These are phyloP conservation scores for Lachancea waltii DNA, from an alignment of 805 yeast genomes.

Conservation along the genomic window DNA sequence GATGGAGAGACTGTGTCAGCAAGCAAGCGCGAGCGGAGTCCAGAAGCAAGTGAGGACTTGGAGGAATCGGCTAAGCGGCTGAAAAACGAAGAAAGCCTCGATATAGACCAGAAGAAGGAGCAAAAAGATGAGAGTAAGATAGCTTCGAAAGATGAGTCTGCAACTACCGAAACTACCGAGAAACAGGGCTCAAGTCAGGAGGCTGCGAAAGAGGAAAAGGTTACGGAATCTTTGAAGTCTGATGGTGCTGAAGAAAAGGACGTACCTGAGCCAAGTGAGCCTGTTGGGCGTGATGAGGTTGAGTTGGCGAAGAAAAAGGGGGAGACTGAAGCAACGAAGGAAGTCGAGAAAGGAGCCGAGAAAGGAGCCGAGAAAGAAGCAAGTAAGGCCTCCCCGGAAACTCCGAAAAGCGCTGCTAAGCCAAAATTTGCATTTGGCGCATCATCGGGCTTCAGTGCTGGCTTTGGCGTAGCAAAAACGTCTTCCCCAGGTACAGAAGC, in stretches of 20 bases:
- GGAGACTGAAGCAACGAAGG: constrained; percentile 18
- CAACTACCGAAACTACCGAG: constrained; percentile 2
- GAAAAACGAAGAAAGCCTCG: constrained; percentile 3
- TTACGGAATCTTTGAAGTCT: too few species aligned
- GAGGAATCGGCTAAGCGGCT: constrained; percentile 21
- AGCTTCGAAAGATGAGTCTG: too few species aligned
- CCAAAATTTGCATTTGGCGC: constrained; percentile 55
- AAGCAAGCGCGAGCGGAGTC: constrained; percentile 4
- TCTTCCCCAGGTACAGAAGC: constrained; percentile 7
- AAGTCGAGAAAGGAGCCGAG: constrained; percentile 7
- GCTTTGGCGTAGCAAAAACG: constrained; percentile 24
- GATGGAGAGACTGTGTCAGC: background rate
- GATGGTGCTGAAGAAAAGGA: constrained; percentile 7
- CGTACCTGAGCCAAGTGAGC: too few species aligned
- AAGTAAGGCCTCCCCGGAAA: background rate
- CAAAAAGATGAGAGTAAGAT: too few species aligned
- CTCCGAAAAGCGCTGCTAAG: constrained; percentile 1
- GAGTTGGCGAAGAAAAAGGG: too few species aligned
- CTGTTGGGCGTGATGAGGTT: too few species aligned
- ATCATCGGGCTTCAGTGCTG: constrained; percentile 42
- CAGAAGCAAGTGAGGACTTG: constrained; percentile 12
- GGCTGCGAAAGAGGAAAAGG: constrained; percentile 3
- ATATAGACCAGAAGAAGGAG: too few species aligned
- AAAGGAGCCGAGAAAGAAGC: constrained; percentile 4
- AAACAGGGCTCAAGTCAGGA: constrained; percentile 9